These are phyloP conservation scores for Artomyces pyxidatus DNA, from an alignment of 768 basidiomycete genomes.

Conservation along the genomic window DNA sequence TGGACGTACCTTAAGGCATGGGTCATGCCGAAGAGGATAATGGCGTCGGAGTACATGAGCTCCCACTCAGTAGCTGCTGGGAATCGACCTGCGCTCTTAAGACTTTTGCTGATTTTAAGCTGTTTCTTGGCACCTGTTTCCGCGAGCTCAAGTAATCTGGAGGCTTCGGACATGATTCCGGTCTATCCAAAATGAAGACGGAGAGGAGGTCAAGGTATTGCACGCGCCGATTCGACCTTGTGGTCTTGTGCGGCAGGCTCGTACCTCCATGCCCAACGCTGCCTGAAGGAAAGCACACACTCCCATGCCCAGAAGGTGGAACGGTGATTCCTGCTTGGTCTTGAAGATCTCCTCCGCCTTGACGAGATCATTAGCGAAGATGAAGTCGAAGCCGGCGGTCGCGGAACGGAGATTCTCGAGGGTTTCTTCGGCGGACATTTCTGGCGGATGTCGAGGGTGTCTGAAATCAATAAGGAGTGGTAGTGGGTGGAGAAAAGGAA, in stretches of 20 bases:
- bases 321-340: constrained; percentile 44
- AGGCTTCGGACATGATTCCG: constrained; percentile 57
- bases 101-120: constrained; percentile 29
- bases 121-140: constrained; percentile 56
- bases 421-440: constrained; percentile 18
- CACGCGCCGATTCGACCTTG: not conserved
- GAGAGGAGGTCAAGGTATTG: not conserved
- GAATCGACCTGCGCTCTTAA: constrained; percentile 33
- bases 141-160: constrained; percentile 43
- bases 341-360: constrained; percentile 45
- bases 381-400: constrained; percentile 50
- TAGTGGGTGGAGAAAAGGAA: not conserved
- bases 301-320: constrained; percentile 66
- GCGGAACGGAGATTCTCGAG: constrained; percentile 27
- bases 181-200: constrained; percentile 27
- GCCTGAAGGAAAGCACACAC: constrained; percentile 71
- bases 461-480: not conserved
- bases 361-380: constrained; percentile 62
- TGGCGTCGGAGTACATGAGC: constrained; percentile 63
- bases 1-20: constrained; percentile 55
- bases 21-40: constrained; percentile 62
- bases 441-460: not conserved
- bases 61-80: constrained; percentile 68
- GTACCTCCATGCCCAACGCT: constrained; percentile 73
- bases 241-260: not conserved